Evolutionary conservation across 2,329 filamentous ascomycete genomes (phyloP).

Genomic region (Coniochaeta sp.): DNA sequence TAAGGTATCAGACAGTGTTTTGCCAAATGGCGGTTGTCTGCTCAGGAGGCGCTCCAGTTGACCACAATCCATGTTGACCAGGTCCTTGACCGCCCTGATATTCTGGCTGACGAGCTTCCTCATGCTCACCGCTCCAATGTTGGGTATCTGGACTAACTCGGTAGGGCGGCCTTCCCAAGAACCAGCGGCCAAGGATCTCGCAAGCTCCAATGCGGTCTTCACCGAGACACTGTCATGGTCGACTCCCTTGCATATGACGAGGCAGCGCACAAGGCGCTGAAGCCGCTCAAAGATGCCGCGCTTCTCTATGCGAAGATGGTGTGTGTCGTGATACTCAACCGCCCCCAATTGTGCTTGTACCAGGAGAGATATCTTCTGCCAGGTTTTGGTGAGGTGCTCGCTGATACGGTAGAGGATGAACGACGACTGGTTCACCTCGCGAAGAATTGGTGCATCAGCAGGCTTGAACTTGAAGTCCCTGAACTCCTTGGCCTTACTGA

Average conservation of each 20-base stretch:
- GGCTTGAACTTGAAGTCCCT: conserved; percentile 63
- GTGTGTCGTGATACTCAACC: conserved; percentile 48
- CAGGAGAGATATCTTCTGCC: conserved; percentile 71
- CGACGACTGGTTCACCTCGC: conserved; percentile 62
- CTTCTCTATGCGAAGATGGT: conserved; percentile 55
- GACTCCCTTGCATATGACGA: conserved; percentile 62
- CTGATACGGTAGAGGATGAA: conserved; percentile 67
- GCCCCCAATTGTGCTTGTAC: conserved; percentile 69
- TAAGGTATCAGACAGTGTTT: conserved; percentile 57
- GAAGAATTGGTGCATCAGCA: conserved; percentile 63
- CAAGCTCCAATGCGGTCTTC: conserved; percentile 66
- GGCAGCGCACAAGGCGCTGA: conserved; percentile 64
- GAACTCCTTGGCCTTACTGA: conserved; percentile 67
- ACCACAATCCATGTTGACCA: conserved; percentile 59
- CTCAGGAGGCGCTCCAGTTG: conserved; percentile 71
- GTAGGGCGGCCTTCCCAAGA: conserved; percentile 76
- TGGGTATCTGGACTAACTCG: conserved; percentile 77
- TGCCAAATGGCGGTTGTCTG: conserved; percentile 77
- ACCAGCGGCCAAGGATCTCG: conserved; percentile 66
- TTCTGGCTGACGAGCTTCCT: conserved; percentile 66
- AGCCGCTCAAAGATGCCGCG: conserved; percentile 59
- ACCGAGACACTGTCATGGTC: conserved; percentile 59
- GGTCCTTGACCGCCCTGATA: conserved; percentile 62
- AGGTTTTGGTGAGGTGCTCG: conserved; percentile 54
- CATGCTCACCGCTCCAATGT: conserved; percentile 68